Evolutionary conservation across 2,329 filamentous ascomycete species (phyloP).

Genomic region (Trichoderma sp.): DNA sequence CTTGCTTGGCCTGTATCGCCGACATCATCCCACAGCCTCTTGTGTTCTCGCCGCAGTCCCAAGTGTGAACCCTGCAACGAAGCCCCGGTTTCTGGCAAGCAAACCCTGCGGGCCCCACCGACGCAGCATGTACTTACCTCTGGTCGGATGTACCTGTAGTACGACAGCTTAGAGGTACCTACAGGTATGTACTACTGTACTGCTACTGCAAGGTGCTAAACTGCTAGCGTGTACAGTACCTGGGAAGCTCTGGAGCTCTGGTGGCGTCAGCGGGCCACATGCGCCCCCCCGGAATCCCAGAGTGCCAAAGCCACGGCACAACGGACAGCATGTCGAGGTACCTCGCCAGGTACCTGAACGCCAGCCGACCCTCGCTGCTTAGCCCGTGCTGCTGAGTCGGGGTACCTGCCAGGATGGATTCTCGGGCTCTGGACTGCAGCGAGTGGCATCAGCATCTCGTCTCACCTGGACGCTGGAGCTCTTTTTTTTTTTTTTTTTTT

Average conservation of each 20-base stretch:
- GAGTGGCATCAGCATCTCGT: slow-evolving; percentile 2
- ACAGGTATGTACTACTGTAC: not conserved
- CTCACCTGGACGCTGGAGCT: slow-evolving; percentile 3
- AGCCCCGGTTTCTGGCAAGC: not conserved
- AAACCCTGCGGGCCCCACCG: slow-evolving; percentile 7
- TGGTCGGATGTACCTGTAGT: no score
- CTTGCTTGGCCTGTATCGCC: slow-evolving; percentile 3
- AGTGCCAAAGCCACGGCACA: slow-evolving; percentile 11
- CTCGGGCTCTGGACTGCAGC: not conserved
- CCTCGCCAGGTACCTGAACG: slow-evolving; percentile 6
- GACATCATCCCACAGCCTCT: slow-evolving; percentile 18
- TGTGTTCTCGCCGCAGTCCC: slow-evolving; percentile 2
- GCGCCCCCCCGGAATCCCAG: slow-evolving; percentile 8
- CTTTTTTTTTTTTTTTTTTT: not conserved
- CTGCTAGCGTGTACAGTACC: not conserved
- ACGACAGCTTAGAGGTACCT: no score
- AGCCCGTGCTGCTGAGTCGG: slow-evolving; percentile 14
- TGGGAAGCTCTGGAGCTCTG: slow-evolving; percentile 3
- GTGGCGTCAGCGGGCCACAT: slow-evolving; percentile 12
- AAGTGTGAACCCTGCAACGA: slow-evolving; percentile 9
- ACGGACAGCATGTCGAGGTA: not conserved
- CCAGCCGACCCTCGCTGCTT: slow-evolving; percentile 7
- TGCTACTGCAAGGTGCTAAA: not conserved
- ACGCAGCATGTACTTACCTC: not conserved
- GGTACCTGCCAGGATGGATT: slow-evolving; percentile 15